Conservation (phyloP, 805 yeast species). For the Brettanomyces sp. region DNA sequence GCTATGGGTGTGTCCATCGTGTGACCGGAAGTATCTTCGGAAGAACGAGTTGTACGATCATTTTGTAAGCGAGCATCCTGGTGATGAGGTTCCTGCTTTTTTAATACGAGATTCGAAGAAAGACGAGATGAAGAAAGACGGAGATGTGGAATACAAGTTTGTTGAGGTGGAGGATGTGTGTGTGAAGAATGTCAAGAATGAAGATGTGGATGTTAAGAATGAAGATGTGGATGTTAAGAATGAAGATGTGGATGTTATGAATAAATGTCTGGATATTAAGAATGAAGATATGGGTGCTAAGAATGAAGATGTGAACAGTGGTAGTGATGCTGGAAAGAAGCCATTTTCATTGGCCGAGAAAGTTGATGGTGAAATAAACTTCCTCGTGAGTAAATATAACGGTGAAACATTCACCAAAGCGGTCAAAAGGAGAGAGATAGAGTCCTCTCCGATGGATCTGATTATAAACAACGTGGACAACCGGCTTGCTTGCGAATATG, state of each 20-base stretch:
- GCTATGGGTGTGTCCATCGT: conserved; percentile 59
- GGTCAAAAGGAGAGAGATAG: conserved; percentile 20
- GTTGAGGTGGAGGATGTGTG: not conserved
- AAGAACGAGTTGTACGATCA: conserved; percentile 52
- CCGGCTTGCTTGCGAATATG: conserved; percentile 36
- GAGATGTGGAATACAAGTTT: not conserved
- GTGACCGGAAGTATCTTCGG: conserved; percentile 41
- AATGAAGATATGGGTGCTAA: not conserved
- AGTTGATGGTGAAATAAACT: not conserved
- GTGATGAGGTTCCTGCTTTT: conserved; percentile 1
- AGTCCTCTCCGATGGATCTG: conserved; percentile 25
- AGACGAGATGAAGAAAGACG: conserved; percentile 1
- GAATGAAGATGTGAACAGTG: not conserved
- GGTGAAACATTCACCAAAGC: conserved; percentile 31
- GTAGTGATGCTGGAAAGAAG: not conserved
- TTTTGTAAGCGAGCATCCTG: conserved; percentile 35
- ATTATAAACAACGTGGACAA: conserved; percentile 28
- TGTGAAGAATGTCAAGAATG: not conserved
- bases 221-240: not conserved
- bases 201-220: not conserved
- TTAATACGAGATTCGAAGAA: not conserved
- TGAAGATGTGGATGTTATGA: not conserved
- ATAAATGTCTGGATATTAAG: not conserved
- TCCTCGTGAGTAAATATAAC: conserved; percentile 8
- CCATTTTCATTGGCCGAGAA: not conserved